A percentile compares a stretch with the other conserved stretches of the same genome.
phyloP scores from a whole-genome alignment of 176 grass and related monocot species.

The Musa beccarii region DNA sequence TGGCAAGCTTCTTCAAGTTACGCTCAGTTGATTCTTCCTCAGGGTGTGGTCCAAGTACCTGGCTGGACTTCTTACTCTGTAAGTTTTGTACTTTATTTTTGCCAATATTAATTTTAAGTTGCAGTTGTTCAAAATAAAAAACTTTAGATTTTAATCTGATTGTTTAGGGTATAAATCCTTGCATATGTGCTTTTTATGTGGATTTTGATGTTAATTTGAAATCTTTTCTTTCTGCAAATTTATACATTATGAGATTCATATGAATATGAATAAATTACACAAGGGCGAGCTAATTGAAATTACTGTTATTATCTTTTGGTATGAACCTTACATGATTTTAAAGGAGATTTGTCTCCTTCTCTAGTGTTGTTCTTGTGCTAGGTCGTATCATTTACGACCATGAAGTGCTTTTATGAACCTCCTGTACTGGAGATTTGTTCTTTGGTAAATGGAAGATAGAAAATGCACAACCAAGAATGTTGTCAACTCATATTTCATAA shows the following conservation, averaged over 20 bases:
- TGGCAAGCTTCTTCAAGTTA: slow-evolving; percentile 88
- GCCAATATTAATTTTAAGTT: background rate
- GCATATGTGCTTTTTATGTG: background rate
- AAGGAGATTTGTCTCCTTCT: too few relatives aligned
- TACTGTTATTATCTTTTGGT: too few relatives aligned
- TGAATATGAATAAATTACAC: too few relatives aligned
- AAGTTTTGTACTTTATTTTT: slow-evolving; percentile 22
- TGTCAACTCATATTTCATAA: too few relatives aligned
- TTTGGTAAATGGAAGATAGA: too few relatives aligned
- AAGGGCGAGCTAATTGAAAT: too few relatives aligned
- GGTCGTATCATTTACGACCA: too few relatives aligned
- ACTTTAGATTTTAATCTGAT: background rate
- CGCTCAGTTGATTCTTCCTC: slow-evolving; percentile 81
- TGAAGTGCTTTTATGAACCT: too few relatives aligned
- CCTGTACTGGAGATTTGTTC: too few relatives aligned
- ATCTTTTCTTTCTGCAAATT: background rate
- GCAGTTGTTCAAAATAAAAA: background rate
- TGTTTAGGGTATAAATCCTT: background rate
- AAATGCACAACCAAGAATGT: too few relatives aligned
- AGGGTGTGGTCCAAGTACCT: slow-evolving; percentile 71
- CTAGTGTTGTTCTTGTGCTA: too few relatives aligned
- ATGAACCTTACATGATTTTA: too few relatives aligned
- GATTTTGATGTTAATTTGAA: background rate
- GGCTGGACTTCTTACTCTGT: slow-evolving; percentile 79
- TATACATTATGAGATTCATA: background rate